phyloP scores from a whole-genome alignment of 768 basidiomycete genomes.

The Stropharia rugosoannulata region DNA sequence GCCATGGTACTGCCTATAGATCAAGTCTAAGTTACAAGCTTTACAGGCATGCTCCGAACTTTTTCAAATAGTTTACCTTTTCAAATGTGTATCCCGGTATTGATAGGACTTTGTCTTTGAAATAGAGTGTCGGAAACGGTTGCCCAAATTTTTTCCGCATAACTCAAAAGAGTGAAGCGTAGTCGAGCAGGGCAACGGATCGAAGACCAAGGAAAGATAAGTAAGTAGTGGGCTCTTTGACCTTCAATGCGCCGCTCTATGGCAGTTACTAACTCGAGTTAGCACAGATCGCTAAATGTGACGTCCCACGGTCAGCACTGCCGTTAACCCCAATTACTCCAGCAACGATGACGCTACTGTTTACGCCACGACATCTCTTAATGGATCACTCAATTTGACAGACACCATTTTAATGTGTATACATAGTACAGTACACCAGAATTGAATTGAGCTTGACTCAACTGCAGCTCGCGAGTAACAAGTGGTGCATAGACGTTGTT shows the following conservation, averaged over 20 bases:
- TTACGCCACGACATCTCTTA: no score
- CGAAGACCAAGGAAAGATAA: background rate
- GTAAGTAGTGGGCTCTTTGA: background rate
- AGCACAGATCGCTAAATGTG: no score
- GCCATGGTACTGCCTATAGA: slow-evolving; percentile 59
- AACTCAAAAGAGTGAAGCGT: background rate
- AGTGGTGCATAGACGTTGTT: no score
- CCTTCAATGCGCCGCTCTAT: background rate
- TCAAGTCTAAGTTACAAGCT: slow-evolving; percentile 3
- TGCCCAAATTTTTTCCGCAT: slow-evolving; percentile 61
- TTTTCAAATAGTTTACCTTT: slow-evolving; percentile 38
- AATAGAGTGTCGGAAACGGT: slow-evolving; percentile 57
- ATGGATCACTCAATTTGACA: no score
- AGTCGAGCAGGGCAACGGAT: background rate
- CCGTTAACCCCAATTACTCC: no score
- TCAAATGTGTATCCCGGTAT: slow-evolving; percentile 76
- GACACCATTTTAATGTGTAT: no score
- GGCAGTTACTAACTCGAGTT: background rate
- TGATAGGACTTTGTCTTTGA: slow-evolving; percentile 55
- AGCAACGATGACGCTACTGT: no score
- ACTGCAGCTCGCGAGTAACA: no score
- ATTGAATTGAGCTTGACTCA: no score
- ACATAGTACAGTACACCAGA: no score
- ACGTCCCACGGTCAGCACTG: no score
- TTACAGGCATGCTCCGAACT: no score